Evolutionary conservation across 1,284 basidiomycete species (phyloP).

Genomic region (Earliella scabrosa): DNA sequence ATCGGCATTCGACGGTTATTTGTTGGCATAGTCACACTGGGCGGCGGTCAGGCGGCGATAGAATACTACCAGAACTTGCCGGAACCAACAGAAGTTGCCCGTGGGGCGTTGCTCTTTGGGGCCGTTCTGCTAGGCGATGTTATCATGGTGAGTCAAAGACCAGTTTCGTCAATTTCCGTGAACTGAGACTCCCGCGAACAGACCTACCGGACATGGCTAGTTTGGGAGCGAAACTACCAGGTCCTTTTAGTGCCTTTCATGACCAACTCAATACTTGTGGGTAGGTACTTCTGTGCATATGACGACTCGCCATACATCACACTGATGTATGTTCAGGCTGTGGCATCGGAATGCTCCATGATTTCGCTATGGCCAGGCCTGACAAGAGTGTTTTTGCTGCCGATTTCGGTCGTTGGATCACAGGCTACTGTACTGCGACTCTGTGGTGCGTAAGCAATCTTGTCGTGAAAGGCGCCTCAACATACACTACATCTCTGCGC

Average conservation of each 20-base stretch:
- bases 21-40: background rate
- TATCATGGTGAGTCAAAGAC: background rate
- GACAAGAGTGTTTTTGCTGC: background rate
- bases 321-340: background rate
- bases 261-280: background rate
- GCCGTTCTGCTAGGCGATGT: background rate
- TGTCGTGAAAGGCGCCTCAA: no score
- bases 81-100: background rate
- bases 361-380: background rate
- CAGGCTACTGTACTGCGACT: background rate
- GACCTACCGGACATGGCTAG: background rate
- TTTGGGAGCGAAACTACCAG: background rate
- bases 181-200: background rate
- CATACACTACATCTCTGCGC: no score
- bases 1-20: background rate
- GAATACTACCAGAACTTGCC: background rate
- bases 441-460: background rate
- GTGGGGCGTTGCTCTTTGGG: background rate
- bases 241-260: background rate
- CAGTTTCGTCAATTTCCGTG: background rate
- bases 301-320: background rate
- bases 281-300: background rate
- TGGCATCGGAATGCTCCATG: background rate
- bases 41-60: background rate
- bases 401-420: background rate